phyloP scores from a whole-genome alignment of 1,139 yeast species.

The Candida sanyaensis region DNA sequence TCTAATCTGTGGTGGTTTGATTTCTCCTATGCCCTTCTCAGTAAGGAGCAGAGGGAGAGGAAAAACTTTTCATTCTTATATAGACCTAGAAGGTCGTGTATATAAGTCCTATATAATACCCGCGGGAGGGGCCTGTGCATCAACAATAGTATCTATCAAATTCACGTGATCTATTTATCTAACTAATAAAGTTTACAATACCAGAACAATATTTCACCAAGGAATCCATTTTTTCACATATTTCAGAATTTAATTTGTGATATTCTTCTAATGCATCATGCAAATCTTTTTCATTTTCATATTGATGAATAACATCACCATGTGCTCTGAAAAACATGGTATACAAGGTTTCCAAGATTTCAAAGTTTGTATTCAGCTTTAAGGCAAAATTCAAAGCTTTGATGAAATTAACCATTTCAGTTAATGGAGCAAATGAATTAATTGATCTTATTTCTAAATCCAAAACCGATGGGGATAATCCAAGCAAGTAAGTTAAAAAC shows the following conservation, averaged over 20 bases:
- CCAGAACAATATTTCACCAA: slow-evolving; percentile 83
- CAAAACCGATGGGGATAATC: slow-evolving; percentile 72
- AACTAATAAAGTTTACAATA: slow-evolving; percentile 61
- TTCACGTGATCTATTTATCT: slow-evolving; percentile 5
- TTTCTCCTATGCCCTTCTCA: too few species aligned
- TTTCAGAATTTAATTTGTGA: slow-evolving; percentile 42
- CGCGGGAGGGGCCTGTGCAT: too few species aligned
- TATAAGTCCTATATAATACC: too few species aligned
- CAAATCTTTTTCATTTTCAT: slow-evolving; percentile 37
- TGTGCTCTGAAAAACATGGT: slow-evolving; percentile 73
- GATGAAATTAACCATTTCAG: slow-evolving; percentile 67
- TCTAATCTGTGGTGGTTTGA: too few species aligned
- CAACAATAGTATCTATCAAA: too few species aligned
- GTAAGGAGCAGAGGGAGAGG: too few species aligned
- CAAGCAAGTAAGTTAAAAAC: slow-evolving; percentile 59
- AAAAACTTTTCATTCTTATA: too few species aligned
- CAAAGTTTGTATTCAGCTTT: slow-evolving; percentile 60
- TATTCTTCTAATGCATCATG: slow-evolving; percentile 40
- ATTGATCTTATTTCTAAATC: slow-evolving; percentile 88
- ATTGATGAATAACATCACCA: slow-evolving; percentile 72
- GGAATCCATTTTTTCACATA: slow-evolving; percentile 58
- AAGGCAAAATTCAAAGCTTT: slow-evolving; percentile 66
- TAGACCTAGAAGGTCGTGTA: too few species aligned
- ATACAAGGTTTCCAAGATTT: slow-evolving; percentile 76
- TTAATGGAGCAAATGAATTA: slow-evolving; percentile 60